Evolutionary conservation across 805 yeast species (phyloP), one percentile per base, ranked within the genome.

Genomic region (Candida incommunis): DNA sequence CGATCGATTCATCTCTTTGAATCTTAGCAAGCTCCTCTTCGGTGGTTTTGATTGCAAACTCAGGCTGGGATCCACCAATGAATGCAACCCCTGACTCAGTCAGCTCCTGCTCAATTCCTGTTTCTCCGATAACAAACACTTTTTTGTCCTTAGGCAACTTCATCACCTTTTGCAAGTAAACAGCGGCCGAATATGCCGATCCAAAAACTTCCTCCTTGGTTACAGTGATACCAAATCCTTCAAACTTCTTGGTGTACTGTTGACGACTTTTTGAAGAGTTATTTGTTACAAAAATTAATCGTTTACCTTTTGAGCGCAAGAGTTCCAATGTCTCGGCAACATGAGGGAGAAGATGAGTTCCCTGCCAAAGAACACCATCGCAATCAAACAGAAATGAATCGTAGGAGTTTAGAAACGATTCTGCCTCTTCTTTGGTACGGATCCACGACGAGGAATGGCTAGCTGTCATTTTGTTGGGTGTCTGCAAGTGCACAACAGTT

Each of bases 281-380:
- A 69, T 92, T 92, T 41, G 98, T 88, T 23, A 92, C 98, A 65
- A 92, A 92, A 40, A 88, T 71, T 44, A 85, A 69, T 49, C 78
- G 75, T 62, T 92, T 92, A 31, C 75, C 74, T 22, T 54, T 50
- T 16, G 58, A 43, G 41, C 71, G 71, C 51, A 92, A 67, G 37
- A 82, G 58, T 7, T 71, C 69, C 37, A 92, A 62, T 0, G 95
- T 82, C 60, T 92, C 96, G 11, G 68, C 71, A 1, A 85, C 82
- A 16, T 74, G 67, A 4, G 96, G 96, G 42, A 92, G 69, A 22
- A 85, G 63, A 51, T 79, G 83, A 50, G 75, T 78, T 2, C 97
- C 97, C 42, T 82, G 65, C 98, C 98, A 92, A 48, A 92, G 69
- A 3, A 92, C 98, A 25, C 98, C 98, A 60, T 92, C 98, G 66